Base-by-base conservation (phyloP, 1,139 yeast species). In the Taphrina populina region DNA sequence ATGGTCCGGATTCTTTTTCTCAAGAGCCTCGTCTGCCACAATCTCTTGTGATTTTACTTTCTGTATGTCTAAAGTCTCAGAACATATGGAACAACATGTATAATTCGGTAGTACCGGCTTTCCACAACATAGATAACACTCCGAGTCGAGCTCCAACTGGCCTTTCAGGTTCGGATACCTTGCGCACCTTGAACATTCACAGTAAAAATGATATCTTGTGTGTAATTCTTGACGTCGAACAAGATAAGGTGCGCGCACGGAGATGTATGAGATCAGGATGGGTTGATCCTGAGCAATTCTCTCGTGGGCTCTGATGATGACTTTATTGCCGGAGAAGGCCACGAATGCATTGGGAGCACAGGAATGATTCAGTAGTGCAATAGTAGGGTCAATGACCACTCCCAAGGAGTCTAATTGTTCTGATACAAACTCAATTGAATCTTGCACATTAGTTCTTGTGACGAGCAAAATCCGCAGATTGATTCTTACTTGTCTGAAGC, bases 341-440 rank as follows among this genome's bases (percentile, higher is more conserved):
- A 67, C 49, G 6, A 64, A 56, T 30, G 70, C 65, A 56, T 74
- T 69, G 3, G 71, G 71, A 11, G 61, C 60, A 58, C 72, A 69
- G 3, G 70, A 67, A 59, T 69, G 71, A 52, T 69, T 69, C 43
- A 69, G 63, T 46, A 73, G 59, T 4, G 76, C 64, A 59, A 73
- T 68, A 2, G 63, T 58, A 0, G 74, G 72, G 58, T 74, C 77
- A 58, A 75, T 64, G 62, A 67, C 64, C 7, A 65, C 52, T 0
- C 78, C 78, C 37, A 69, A 44, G 1, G 47, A 21, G 29, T 57
- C 62, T 20, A 51, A 56, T 7, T 30, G 15, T 2, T 52, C 53
- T 11, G 33, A 39, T 5, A 45, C 39, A 10, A 59, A 34, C 19
- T 59, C 36, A 5, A 54, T 57, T 6, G 60, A 40, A 26, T 59